Evolutionary conservation across 1,284 basidiomycete genomes (phyloP), one percentile per base, ranked within the genome.

Genomic region (Ceratobasidium sp.): DNA sequence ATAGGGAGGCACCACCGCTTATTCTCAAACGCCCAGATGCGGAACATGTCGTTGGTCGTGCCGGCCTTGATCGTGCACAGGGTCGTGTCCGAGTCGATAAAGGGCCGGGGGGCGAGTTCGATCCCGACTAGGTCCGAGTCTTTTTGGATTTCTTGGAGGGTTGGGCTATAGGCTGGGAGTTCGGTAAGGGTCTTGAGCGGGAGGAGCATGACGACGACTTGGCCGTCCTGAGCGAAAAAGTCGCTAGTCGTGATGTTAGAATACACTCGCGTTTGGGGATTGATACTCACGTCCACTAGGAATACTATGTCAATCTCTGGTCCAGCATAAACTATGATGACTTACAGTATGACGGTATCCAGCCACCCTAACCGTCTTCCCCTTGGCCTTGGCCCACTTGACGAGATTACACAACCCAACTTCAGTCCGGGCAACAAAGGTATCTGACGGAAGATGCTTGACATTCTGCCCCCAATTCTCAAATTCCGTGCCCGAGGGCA

Each of bases 21-120:
- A 20, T 54, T 55, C 17, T 56, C n/a, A 29, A 64, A 47, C 25
- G 60, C 69, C 72, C 72, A 73, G 25, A 13, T 17, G 17, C 72
- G 68, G 49, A 73, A 73, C 57, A 70, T 52, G n/a, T 72, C 65
- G 64, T 70, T 73, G 22, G 70, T 72, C 3, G 70, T 72, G 13
- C 72, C 72, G 2, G 72, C 72, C 47, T 58, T 68, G 50, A 73
- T 38, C 1, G 25, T 62, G 43, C 50, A 68, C 52, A 49, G 49
- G 40, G 20, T 64, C 35, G 43, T 57, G 32, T 17, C 42, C 25
- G 31, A 22, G 15, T 29, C 8, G n/a, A 10, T 42, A 68, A 49
- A 25, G 65, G 70, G 47, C 58, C 34, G 7, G 15, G 68, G 32
- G 13, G 43, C 13, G 7, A 65, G 45, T 34, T 68, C 64, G 31